These are phyloP conservation scores for Arachnopeziza araneosa DNA, from an alignment of 2,329 filamentous ascomycete genomes.

Conservation along the genomic window DNA sequence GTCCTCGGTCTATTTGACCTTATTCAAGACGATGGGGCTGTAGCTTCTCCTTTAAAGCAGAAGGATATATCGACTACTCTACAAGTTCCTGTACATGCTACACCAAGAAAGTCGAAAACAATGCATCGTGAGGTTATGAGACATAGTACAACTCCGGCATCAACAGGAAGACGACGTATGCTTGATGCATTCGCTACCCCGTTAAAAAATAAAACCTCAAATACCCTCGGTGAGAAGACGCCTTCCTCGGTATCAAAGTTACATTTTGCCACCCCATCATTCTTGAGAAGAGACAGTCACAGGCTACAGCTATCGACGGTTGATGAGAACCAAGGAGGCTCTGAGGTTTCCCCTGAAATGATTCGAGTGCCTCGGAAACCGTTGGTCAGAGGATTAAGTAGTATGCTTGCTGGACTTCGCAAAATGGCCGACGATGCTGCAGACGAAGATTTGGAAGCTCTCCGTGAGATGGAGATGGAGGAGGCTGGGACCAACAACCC, in stretches of 20 bases:
- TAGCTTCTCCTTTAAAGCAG: conserved; percentile 33
- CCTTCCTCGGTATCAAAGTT: conserved; percentile 49
- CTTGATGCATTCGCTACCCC: conserved; percentile 63
- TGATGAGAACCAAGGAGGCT: conserved; percentile 49
- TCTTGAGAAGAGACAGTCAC: conserved; percentile 51
- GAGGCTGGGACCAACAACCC: conserved; percentile 14
- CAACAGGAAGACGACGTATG: conserved; percentile 53
- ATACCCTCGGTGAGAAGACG: conserved; percentile 36
- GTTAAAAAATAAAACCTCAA: conserved; percentile 42
- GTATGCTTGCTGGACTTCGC: conserved; percentile 64
- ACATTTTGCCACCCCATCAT: conserved; percentile 64
- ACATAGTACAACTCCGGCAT: conserved; percentile 40
- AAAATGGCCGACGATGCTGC: conserved; percentile 63
- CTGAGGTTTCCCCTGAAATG: conserved; percentile 40
- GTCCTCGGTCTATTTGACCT: conserved; percentile 75
- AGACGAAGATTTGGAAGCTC: conserved; percentile 68
- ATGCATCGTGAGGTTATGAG: conserved; percentile 3
- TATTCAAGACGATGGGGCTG: conserved; percentile 46
- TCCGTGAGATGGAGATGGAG: conserved; percentile 63
- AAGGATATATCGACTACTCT: conserved; percentile 21
- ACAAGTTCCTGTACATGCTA: conserved; percentile 32
- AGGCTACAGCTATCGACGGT: conserved; percentile 39
- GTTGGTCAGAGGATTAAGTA: conserved; percentile 65
- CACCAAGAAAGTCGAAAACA: conserved; percentile 28
- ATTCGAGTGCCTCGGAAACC: conserved; percentile 52